phyloP scores from a whole-genome alignment of 2,329 filamentous ascomycete species.

The Aspergillus phoenicis region DNA sequence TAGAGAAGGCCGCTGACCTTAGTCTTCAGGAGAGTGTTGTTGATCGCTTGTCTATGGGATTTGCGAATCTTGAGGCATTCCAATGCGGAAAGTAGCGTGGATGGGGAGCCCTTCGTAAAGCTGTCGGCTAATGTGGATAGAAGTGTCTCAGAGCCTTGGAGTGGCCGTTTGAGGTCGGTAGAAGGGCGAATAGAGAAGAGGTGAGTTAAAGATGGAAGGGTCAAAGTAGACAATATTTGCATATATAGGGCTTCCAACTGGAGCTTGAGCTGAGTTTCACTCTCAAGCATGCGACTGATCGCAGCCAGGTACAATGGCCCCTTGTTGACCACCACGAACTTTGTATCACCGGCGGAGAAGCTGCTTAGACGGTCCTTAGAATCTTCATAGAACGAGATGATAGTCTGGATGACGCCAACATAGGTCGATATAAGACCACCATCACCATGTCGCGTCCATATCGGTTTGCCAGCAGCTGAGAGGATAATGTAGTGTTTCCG shows the following conservation, averaged over 20 bases:
- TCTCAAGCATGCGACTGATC: constrained; percentile 90
- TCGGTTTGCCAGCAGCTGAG: constrained; percentile 93
- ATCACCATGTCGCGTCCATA: constrained; percentile 94
- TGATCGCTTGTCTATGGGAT: constrained; percentile 80
- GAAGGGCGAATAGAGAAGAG: constrained; percentile 90
- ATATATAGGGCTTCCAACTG: constrained; percentile 96
- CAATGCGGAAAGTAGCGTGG: constrained; percentile 81
- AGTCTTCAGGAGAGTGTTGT: constrained; percentile 79
- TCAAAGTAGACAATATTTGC: constrained; percentile 95
- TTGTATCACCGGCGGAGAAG: constrained; percentile 83
- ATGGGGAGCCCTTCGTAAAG: constrained; percentile 90
- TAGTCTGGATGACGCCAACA: constrained; percentile 93
- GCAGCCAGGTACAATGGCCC: constrained; percentile 91
- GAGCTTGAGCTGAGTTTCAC: constrained; percentile 79
- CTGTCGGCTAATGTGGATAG: constrained; percentile 91
- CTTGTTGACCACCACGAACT: constrained; percentile 82
- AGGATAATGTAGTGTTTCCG: constrained; percentile 96
- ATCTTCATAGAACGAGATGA: constrained; percentile 93
- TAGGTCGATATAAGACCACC: constrained; percentile 87
- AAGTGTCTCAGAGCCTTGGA: constrained; percentile 88
- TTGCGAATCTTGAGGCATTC: constrained; percentile 94
- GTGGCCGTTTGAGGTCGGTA: constrained; percentile 85
- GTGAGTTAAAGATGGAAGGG: constrained; percentile 79
- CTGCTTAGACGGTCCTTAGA: constrained; percentile 74
- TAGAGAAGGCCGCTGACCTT: constrained; percentile 81